Conservation (phyloP, 805 yeast genomes). For the Ogataea trehalophila region DNA sequence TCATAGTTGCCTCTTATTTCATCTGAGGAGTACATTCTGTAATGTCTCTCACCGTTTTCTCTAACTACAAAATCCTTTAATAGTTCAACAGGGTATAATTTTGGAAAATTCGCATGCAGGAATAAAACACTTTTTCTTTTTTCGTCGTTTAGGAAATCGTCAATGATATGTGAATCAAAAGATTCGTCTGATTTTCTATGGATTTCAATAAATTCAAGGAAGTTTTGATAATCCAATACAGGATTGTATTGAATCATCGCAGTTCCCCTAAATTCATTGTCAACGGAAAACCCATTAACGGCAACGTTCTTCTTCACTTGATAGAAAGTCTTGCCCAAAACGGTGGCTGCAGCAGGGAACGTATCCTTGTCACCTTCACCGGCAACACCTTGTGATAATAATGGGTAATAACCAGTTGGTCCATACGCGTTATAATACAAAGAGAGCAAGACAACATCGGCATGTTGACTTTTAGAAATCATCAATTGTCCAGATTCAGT, state of each 20-base stretch:
- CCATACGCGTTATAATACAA: conserved; percentile 59
- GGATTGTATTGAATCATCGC: conserved; percentile 50
- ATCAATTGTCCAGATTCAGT: conserved; percentile 64
- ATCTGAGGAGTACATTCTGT: conserved; percentile 9
- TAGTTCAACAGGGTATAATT: conserved; percentile 42
- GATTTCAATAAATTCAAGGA: conserved; percentile 14
- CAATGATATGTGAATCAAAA: conserved; percentile 9
- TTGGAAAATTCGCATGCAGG: conserved; percentile 45
- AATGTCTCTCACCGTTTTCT: conserved; percentile 8
- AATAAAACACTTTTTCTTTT: conserved; percentile 16
- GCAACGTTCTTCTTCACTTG: conserved; percentile 50
- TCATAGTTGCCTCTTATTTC: conserved; percentile 16
- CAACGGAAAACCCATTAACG: conserved; percentile 38
- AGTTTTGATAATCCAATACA: conserved; percentile 29
- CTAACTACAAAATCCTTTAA: conserved; percentile 20
- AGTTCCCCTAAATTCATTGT: conserved; percentile 36
- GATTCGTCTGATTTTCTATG: conserved; percentile 16
- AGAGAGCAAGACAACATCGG: conserved; percentile 49
- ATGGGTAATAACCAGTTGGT: conserved; percentile 51
- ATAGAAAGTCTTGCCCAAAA: conserved; percentile 42
- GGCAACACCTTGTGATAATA: conserved; percentile 53
- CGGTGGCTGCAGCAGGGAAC: conserved; percentile 62
- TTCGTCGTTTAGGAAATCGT: conserved; percentile 18
- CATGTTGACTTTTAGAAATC: conserved; percentile 51
- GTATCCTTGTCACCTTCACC: conserved; percentile 89